phyloP scores from a whole-genome alignment of 805 yeast species.

The Myxozyma sirexii region DNA sequence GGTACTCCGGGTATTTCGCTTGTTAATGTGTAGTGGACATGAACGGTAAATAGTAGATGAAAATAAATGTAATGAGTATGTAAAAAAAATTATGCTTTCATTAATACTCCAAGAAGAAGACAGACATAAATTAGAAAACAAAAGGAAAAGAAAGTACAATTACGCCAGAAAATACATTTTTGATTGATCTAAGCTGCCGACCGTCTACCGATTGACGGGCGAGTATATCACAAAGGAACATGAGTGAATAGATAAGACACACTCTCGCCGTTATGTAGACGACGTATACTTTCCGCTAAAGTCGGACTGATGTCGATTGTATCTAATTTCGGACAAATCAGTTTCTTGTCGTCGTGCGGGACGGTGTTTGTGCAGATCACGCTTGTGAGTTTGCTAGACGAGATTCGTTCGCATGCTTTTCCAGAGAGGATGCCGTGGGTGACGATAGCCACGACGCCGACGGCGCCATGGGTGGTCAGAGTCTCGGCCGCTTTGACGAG shows the following conservation, averaged over 20 bases:
- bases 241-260: slow-evolving; percentile 83
- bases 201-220: too few species aligned
- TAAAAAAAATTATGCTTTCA: too few species aligned
- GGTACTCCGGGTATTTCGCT: slow-evolving; percentile 89
- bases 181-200: too few species aligned
- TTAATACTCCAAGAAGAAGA: background rate
- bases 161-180: background rate
- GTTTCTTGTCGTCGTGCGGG: slow-evolving; percentile 70
- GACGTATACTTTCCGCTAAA: slow-evolving; percentile 76
- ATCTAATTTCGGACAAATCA: slow-evolving; percentile 67
- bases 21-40: slow-evolving; percentile 53
- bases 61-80: too few species aligned
- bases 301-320: slow-evolving; percentile 83
- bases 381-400: slow-evolving; percentile 63
- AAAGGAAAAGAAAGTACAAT: background rate
- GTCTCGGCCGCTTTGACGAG: slow-evolving; percentile 92
- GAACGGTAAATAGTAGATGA: background rate
- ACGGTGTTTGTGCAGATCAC: slow-evolving; percentile 93
- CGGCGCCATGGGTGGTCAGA: slow-evolving; percentile 76
- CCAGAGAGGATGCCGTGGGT: slow-evolving; percentile 95
- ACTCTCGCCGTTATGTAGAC: slow-evolving; percentile 95
- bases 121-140: background rate
- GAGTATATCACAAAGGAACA: slow-evolving; percentile 50
- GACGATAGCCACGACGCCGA: slow-evolving; percentile 85
- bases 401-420: slow-evolving; percentile 72